Evolutionary conservation across 2,329 filamentous ascomycete genomes (phyloP), one percentile per base, ranked within the genome.

Genomic region (Phialophora macrospora): DNA sequence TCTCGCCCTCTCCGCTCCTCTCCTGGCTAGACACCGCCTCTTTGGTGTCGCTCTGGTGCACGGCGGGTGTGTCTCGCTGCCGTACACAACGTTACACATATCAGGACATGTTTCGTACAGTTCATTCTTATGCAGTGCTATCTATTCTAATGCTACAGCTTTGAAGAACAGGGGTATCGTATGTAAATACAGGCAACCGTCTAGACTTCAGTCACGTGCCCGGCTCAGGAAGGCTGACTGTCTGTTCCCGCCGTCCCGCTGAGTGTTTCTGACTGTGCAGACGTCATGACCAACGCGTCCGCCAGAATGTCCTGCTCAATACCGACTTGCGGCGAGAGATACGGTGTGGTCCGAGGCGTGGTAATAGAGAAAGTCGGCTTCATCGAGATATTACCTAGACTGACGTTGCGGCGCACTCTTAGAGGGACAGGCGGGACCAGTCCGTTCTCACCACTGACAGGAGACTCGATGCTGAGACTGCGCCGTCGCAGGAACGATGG

Each of bases 361-460:
- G 60, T 52, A 9, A 66, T 17, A 22, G 64, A 63, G 22, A 62
- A 57, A 32, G 24, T 55, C 8, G 58, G 64, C 44, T 62, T 67
- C 49, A 69, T 26, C 20, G 62, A 38, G 48, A 69, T 69, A 32
- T 59, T 67, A 14, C 64, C 62, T 32, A 69, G 41, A 51, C 67
- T 69, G 46, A 60, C 64, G 62, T 69, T 69, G 22, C 67, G 67
- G n/a, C 67, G 67, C 22, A 67, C 67, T 38, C 57, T 60, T 34
- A 69, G 30, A 0, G 67, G 55, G 22, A 4, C 32, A 30, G 59
- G 26, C 11, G 41, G 14, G 24, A 34, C 26, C 38, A 62, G 26
- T 28, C 46, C 61, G 17, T 62, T 64, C 41, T 67, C 62, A 3
- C 22, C 59, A 3, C 32, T 26, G 14, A 46, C 32, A 12, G 67